phyloP scores from a whole-genome alignment of 371 early-diverging fungal genomes.

The Saksenaea oblongispora region DNA sequence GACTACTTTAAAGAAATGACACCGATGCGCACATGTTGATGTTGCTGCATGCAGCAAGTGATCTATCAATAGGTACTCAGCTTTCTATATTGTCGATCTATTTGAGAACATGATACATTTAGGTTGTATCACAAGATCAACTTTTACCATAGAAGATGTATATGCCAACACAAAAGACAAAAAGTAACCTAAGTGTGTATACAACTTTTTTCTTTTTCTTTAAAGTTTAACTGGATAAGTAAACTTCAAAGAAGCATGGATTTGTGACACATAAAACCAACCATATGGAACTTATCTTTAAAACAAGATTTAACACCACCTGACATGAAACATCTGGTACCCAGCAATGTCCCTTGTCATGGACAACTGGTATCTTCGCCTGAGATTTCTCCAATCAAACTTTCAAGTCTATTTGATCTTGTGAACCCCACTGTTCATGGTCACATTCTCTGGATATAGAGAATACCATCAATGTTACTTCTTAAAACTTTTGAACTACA shows the following conservation, averaged over 20 bases:
- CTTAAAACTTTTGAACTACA: not conserved
- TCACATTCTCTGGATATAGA: no score
- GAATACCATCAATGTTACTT: no score
- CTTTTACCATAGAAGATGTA: no score
- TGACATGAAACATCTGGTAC: not conserved
- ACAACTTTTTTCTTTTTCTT: no score
- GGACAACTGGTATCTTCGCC: not conserved
- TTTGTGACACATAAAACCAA: no score
- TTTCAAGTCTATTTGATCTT: not conserved
- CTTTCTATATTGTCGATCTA: not conserved
- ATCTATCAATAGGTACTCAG: not conserved
- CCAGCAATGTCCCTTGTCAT: not conserved
- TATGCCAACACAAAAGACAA: no score
- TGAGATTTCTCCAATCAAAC: not conserved
- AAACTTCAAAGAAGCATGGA: no score
- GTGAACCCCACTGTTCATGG: not conserved
- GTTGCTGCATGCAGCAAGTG: not conserved
- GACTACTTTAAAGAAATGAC: not conserved
- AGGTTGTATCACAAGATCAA: not conserved
- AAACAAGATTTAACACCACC: no score
- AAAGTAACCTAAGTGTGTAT: no score
- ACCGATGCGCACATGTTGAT: not conserved
- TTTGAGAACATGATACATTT: not conserved
- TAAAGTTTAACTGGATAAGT: no score
- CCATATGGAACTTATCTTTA: no score